phyloP scores from a whole-genome alignment of 306 rosid genomes.

The Abrus precatorius region DNA sequence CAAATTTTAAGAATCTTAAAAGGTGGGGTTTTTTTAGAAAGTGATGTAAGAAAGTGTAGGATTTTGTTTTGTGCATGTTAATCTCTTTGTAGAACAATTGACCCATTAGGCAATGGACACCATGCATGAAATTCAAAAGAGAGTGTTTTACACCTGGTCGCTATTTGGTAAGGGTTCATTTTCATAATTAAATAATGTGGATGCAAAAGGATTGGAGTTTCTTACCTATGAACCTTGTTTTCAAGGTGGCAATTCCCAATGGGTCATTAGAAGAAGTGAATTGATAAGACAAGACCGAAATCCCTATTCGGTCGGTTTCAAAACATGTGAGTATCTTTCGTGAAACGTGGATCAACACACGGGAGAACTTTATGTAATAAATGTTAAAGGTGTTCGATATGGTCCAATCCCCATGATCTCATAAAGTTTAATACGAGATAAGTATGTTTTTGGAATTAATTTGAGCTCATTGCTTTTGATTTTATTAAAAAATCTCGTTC shows the following conservation, averaged over 20 bases:
- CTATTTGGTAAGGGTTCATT: constrained; percentile 44
- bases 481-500: neutral
- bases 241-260: constrained; percentile 43
- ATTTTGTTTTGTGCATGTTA: constrained; percentile 34
- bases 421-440: neutral
- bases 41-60: neutral
- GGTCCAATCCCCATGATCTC: constrained; percentile 31
- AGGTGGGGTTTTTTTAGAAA: neutral
- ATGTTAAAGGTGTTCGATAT: constrained; percentile 13
- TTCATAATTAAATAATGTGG: constrained; percentile 44
- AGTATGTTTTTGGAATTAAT: neutral
- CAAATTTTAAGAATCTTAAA: neutral
- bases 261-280: constrained; percentile 35
- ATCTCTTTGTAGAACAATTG: neutral
- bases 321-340: constrained; percentile 39
- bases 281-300: constrained; percentile 36
- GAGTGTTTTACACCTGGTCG: constrained; percentile 31
- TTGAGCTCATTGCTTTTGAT: neutral
- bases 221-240: constrained; percentile 38
- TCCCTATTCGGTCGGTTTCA: constrained; percentile 35
- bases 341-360: constrained; percentile 25
- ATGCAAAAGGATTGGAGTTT: constrained; percentile 19
- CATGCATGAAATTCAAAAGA: neutral
- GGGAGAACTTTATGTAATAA: constrained; percentile 16
- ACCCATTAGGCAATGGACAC: constrained; percentile 24